Base-by-base conservation (phyloP, 139 green algal genomes). In the Chlamydomonas asymmetrica region DNA sequence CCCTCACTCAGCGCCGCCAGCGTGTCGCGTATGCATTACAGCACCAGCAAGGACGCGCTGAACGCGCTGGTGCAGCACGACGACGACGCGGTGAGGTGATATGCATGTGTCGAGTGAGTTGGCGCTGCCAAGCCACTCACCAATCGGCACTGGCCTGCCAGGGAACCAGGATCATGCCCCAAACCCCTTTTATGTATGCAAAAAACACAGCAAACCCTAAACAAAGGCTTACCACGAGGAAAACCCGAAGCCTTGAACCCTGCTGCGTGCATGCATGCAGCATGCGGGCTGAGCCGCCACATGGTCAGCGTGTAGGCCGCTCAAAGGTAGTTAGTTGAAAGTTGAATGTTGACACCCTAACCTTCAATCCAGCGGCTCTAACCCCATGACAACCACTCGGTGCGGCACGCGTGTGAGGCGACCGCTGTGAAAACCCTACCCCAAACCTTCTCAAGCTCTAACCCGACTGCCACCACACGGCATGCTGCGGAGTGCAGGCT, bases 1-100 rank as follows among this genome's bases (percentile, higher is more conserved):
- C 37, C 5, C 16, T 13, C 5, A 39, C 65, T 9, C 41, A 4
- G 48, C 25, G 20, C 22, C 29, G 5, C 29, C 9, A 31, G 20
- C 27, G 32, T 29, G 22, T 10, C 16, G 8, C 43, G 1, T 5
- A 20, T 16, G 25, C 35, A 18, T 1, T 35, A 35, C 66, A 22
- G 61, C 41, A 18, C 23, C 9, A 74, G 67, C 39, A 16, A 16
- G 0, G 56, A 75, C 4, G 4, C 41, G 18, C 69, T 75, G 9
- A 31, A 75, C 41, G 18, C 66, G 54, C n/a, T 75, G 69, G 69
- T 57, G 39, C 38, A 34, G 54, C 69, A 32, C 1, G 69, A 75
- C 31, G 54, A 65, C 37, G 50, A 75, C 29, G 39, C 41, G 69
- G 69, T 75, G 54, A 16, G 68, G 32, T 2, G 22, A 10, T 29